phyloP scores from a whole-genome alignment of 1,284 basidiomycete genomes.

The Inonotus obliquus region DNA sequence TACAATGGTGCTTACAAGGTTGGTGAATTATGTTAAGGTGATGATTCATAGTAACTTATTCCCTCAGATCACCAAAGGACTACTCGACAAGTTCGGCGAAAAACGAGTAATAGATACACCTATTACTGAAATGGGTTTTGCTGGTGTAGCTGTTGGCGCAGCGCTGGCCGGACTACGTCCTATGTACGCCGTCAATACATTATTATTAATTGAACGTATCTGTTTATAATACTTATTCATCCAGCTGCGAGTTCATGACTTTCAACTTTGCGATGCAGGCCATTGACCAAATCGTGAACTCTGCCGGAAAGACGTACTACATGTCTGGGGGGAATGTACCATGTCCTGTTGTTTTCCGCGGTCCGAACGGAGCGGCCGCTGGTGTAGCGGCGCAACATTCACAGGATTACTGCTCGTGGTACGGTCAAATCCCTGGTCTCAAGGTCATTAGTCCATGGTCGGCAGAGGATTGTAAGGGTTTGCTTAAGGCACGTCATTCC shows the following conservation, averaged over 20 bases:
- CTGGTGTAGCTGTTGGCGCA: conserved; percentile 93
- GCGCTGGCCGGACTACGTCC: conserved; percentile 93
- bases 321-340: conserved; percentile 99
- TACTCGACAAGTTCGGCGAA: conserved; percentile 99
- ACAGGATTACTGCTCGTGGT: conserved; percentile 92
- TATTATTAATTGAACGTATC: not conserved
- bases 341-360: conserved; percentile 98
- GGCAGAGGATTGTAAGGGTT: conserved; percentile 96
- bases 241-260: conserved; percentile 98
- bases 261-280: conserved; percentile 97
- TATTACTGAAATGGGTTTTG: conserved; percentile 99
- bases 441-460: conserved; percentile 98
- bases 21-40: conserved; percentile 19
- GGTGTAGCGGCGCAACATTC: conserved; percentile 96
- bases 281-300: conserved; percentile 99
- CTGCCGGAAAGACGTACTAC: conserved; percentile 99
- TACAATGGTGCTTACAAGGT: conserved; percentile 99
- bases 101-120: conserved; percentile 97
- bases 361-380: conserved; percentile 96
- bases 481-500: conserved; percentile 73
- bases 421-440: conserved; percentile 82
- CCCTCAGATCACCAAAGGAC: conserved; percentile 89
- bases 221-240: conserved; percentile 8
- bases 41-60: conserved; percentile 12
- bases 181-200: conserved; percentile 47